Base-by-base conservation (phyloP, 106 monocot species). In the Dendrobium chrysotoxum region DNA sequence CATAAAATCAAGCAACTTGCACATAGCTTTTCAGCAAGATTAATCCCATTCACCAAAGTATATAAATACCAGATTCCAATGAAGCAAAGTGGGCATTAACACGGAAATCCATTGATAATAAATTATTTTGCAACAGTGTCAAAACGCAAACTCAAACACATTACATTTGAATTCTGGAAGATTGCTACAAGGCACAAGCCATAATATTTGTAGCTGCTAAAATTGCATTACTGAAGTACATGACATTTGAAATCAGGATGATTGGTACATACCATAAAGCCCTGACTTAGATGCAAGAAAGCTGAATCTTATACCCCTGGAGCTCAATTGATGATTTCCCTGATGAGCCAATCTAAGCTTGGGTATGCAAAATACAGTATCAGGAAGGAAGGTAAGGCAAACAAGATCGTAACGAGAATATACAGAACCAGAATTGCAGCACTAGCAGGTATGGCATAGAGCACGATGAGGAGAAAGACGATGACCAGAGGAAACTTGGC, bases 261-360 rank as follows among this genome's bases (percentile, higher is more conserved):
- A 26, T 30, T 68, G 68, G 3, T 31, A 30, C 3, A 68, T 28
- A 31, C 30, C 28, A 28, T 68, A 30, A 68, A 26, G 68, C 11
- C n/a, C 68, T 3, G 9, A 68, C 30, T 28, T 61, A 35, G 35
- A 35, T n/a, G 18, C 21, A 61, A 61, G 21, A 61, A 17, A 17
- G 5, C 61, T n/a, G 7, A 3, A 35, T 15, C 13, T 74, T 40
- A n/a, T 74, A 13, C 18, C n/a, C 7, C 76, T 45, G 46, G 1
- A 76, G 76, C 44, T 83, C 78, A 83, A 53, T 70, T 83, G 72
- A 79, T 74, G 73, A 83, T 78, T 42, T 83, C 83, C 72, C 83
- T 66, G 42, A 83, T 58, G 28, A 83, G 83, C 83, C 83, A 83
- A 57, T 83, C 83, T 78, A 83, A 83, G 58, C 83, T 83, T 26